Base-by-base conservation (phyloP, 2,329 filamentous ascomycete genomes). In the Fusarium praegraminearum region DNA sequence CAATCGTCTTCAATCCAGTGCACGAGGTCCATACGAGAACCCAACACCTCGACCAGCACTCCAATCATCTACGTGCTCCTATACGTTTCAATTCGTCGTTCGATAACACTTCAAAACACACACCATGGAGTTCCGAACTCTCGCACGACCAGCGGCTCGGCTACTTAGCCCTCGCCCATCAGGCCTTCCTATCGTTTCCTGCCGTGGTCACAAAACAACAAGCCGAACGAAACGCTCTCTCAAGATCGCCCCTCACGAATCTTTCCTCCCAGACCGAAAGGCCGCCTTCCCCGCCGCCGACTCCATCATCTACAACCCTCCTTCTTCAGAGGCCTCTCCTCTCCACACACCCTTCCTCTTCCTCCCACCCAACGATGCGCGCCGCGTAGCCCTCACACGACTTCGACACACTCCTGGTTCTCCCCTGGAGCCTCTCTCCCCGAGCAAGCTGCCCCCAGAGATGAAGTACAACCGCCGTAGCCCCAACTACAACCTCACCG, bases 341-440 rank as follows among this genome's bases (percentile, higher is more conserved):
- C 84, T 83, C 73, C 86, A 90, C 80, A 91, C 89, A n/a, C 89
- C 89, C 59, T 85, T 89, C 80, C 86, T 89, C 76, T 91, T 91
- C 79, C 84, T 91, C 32, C 89, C 89, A 56, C 83, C 82, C 52
- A 78, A 75, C 69, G 87, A 89, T 75, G 85, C 86, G 18, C 84
- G 86, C 47, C 84, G 86, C 30, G 79, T 80, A 54, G 82, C 83
- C 47, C 83, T 85, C 76, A 78, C 86, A 41, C 78, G 80, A 18
- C 76, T 81, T 41, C 82, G 87, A 35, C 77, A 77, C 62, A 75
- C 75, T 33, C 75, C 78, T 15, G 57, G 73, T 30, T 76, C 75
- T 10, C 52, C 74, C 10, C 45, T 71, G 2, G 41, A 65, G 5
- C 44, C 74, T 22, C 52, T 68, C 20, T 51, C 68, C 36, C 62